Evolutionary conservation across 2,329 filamentous ascomycete genomes (phyloP).

Genomic region (Metarhizium anisopliae): DNA sequence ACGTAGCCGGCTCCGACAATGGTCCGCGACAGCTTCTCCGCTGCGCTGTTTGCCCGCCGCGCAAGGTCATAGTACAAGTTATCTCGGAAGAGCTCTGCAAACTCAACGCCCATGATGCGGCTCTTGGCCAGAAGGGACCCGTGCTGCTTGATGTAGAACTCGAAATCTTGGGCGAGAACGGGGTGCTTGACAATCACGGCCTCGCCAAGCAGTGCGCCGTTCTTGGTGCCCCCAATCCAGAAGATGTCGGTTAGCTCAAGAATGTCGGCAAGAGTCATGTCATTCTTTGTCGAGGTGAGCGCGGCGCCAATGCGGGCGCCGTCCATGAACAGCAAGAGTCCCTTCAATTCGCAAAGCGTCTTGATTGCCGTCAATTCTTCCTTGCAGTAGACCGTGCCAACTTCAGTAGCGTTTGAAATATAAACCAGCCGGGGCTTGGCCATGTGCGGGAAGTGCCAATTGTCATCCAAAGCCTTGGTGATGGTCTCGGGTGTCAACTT

Average conservation of each 20-base stretch:
- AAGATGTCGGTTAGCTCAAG: conserved; percentile 41
- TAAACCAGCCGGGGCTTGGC: conserved; percentile 42
- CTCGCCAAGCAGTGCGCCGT: conserved; percentile 40
- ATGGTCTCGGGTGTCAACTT: conserved; percentile 36
- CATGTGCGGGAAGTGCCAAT: conserved; percentile 43
- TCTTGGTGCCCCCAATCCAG: conserved; percentile 46
- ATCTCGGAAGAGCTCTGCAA: conserved; percentile 37
- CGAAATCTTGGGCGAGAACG: conserved; percentile 33
- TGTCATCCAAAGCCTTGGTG: conserved; percentile 32
- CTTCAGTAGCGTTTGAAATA: conserved; percentile 41
- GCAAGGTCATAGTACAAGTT: conserved; percentile 38
- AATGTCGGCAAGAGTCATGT: conserved; percentile 34
- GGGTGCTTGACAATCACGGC: conserved; percentile 38
- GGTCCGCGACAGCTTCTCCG: conserved; percentile 32
- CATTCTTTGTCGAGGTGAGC: conserved; percentile 31
- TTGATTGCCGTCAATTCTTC: conserved; percentile 33
- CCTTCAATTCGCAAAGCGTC: conserved; percentile 29
- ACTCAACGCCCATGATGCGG: conserved; percentile 38
- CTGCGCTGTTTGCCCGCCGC: conserved; percentile 32
- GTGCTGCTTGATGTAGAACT: conserved; percentile 43
- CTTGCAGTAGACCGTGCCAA: conserved; percentile 38
- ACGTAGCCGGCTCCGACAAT: conserved; percentile 32
- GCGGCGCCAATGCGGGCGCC: conserved; percentile 37
- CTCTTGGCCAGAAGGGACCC: conserved; percentile 41
- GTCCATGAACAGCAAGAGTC: conserved; percentile 36